A percentile compares a stretch with the other conserved stretches of the same genome.
These are phyloP conservation scores for Mallotus japonicus DNA, from an alignment of 441 rosid species.

Conservation along the genomic window DNA sequence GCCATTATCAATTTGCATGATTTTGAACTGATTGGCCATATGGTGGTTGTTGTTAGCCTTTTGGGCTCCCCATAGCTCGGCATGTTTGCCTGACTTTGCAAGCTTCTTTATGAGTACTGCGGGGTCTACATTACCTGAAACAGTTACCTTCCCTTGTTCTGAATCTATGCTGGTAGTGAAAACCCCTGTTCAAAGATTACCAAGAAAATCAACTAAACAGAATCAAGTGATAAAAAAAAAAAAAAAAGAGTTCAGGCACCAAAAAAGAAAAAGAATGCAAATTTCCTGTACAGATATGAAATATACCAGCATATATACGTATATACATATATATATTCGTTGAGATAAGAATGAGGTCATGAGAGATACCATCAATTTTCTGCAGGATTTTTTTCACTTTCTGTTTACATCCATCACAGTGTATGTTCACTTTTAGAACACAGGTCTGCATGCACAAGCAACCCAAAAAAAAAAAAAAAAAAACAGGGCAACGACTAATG, in stretches of 20 bases:
- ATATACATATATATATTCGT: too few species aligned
- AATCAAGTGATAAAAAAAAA: background rate
- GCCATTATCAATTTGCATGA: slow-evolving; percentile 61
- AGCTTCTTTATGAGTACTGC: slow-evolving; percentile 70
- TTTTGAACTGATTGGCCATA: slow-evolving; percentile 57
- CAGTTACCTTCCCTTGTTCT: slow-evolving; percentile 87
- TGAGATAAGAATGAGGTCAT: background rate
- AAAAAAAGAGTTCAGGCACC: background rate
- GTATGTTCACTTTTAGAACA: slow-evolving; percentile 89
- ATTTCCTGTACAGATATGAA: background rate
- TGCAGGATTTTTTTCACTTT: slow-evolving; percentile 89
- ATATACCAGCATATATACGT: too few species aligned
- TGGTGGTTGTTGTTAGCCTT: slow-evolving; percentile 47
- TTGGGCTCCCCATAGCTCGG: slow-evolving; percentile 75
- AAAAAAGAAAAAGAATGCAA: background rate
- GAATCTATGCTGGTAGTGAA: slow-evolving; percentile 66
- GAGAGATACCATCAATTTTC: slow-evolving; percentile 68
- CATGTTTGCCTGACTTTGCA: slow-evolving; percentile 88
- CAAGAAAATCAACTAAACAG: slow-evolving; percentile 14
- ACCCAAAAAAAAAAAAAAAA: slow-evolving; percentile 8
- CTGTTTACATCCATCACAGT: slow-evolving; percentile 92
- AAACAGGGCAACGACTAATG: slow-evolving; percentile 15
- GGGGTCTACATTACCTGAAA: slow-evolving; percentile 73
- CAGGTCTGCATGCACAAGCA: slow-evolving; percentile 69
- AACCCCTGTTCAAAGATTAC: slow-evolving; percentile 52